These are phyloP conservation scores for Galerina sulciceps DNA, from an alignment of 768 basidiomycete genomes.

Conservation along the genomic window DNA sequence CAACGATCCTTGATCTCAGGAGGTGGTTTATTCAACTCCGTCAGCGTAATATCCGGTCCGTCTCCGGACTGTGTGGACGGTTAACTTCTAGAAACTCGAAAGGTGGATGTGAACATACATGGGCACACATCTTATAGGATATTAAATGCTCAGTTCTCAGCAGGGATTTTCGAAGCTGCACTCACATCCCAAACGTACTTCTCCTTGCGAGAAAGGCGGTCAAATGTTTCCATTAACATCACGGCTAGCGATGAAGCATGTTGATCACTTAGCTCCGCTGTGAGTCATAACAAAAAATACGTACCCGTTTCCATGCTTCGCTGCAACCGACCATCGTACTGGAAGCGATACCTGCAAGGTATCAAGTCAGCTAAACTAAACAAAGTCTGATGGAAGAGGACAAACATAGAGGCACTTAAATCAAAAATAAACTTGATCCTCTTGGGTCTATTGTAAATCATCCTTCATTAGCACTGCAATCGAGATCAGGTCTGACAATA, in stretches of 20 bases:
- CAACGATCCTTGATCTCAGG: constrained; percentile 61
- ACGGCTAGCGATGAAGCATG: constrained; percentile 46
- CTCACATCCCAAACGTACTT: constrained; percentile 81
- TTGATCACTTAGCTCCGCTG: neutral
- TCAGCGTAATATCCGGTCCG: constrained; percentile 56
- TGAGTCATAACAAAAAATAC: neutral
- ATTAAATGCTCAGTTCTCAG: neutral
- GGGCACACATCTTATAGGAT: constrained; percentile 57
- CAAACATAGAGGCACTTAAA: constrained; percentile 68
- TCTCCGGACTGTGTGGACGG: constrained; percentile 57
- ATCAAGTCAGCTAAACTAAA: neutral
- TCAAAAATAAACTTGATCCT: constrained; percentile 73
- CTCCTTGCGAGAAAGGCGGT: constrained; percentile 63
- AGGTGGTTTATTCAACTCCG: constrained; percentile 52
- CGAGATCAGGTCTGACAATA: neutral
- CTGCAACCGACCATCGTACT: constrained; percentile 69
- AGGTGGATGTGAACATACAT: constrained; percentile 42
- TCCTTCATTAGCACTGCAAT: neutral
- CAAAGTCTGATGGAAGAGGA: neutral
- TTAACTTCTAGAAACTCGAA: neutral
- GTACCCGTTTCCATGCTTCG: constrained; percentile 69
- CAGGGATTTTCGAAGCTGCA: constrained; percentile 8
- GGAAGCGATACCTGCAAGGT: constrained; percentile 66
- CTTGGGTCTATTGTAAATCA: constrained; percentile 50
- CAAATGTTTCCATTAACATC: constrained; percentile 77